These are phyloP conservation scores for Xerocomellus intermedius DNA, from an alignment of 768 basidiomycete genomes.

Conservation along the genomic window DNA sequence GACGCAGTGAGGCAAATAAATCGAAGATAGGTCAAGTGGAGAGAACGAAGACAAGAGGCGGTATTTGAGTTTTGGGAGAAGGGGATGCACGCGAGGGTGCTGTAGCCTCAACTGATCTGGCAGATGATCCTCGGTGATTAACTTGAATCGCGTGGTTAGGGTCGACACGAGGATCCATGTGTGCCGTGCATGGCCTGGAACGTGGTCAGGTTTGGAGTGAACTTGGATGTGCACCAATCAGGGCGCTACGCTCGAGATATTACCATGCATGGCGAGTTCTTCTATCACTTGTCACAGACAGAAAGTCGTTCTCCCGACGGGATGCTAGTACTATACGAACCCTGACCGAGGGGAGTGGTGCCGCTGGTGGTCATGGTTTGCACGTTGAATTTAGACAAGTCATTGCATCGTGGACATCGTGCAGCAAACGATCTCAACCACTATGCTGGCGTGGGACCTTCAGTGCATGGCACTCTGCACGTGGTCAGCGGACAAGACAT, in stretches of 20 bases:
- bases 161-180: constrained; percentile 16
- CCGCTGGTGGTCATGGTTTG: not conserved
- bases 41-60: not conserved
- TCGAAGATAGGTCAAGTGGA: constrained; percentile 3
- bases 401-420: constrained; percentile 5
- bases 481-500: not conserved
- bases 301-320: not conserved
- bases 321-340: not conserved
- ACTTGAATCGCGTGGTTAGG: constrained; percentile 5
- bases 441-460: not conserved
- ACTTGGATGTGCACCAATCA: not conserved
- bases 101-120: constrained; percentile 14
- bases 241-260: not conserved
- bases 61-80: constrained; percentile 17
- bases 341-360: not conserved
- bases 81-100: not conserved
- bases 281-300: not conserved
- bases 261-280: not conserved
- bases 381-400: constrained; percentile 6
- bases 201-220: constrained; percentile 6
- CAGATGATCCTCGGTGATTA: constrained; percentile 24
- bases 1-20: not conserved
- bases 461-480: not conserved
- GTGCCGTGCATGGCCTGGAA: constrained; percentile 9
- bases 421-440: not conserved